A percentile compares a stretch with the other conserved stretches of the same genome.
These are phyloP conservation scores for Crithidia sp. DNA, from an alignment of 208 protist genomes.

Conservation along the genomic window DNA sequence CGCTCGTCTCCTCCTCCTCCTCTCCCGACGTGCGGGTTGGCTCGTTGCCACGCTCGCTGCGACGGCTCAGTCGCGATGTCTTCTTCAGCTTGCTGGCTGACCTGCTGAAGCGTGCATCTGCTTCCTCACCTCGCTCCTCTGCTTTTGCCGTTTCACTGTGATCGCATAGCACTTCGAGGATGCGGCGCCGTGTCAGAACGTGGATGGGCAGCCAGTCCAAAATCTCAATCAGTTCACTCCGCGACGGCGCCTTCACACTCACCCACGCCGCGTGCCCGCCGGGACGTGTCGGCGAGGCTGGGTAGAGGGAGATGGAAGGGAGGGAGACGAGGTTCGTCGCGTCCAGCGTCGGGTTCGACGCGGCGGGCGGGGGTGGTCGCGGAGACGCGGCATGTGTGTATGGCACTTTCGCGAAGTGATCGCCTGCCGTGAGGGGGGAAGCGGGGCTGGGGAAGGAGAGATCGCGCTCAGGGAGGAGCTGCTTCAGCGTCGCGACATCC, in stretches of 20 bases:
- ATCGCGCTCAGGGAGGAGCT: constrained; percentile 13
- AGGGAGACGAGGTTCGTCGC: neutral
- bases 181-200: constrained; percentile 34
- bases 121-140: no score
- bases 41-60: neutral
- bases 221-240: constrained; percentile 31
- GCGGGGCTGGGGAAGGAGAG: neutral
- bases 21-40: neutral
- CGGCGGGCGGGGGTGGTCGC: no score
- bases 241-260: constrained; percentile 28
- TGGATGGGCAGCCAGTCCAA: constrained; percentile 57
- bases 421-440: neutral
- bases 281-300: neutral
- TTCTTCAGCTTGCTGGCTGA: neutral
- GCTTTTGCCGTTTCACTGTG: neutral
- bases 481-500: constrained; percentile 21
- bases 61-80: neutral
- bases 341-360: neutral
- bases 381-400: neutral
- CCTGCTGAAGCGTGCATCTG: neutral
- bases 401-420: constrained; percentile 18
- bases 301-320: constrained; percentile 9
- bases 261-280: constrained; percentile 42
- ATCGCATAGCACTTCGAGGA: constrained; percentile 14
- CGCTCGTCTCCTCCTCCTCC: neutral